Base-by-base conservation (phyloP, 148 eudicot genomes). In the Rhododendron ferrugineum region DNA sequence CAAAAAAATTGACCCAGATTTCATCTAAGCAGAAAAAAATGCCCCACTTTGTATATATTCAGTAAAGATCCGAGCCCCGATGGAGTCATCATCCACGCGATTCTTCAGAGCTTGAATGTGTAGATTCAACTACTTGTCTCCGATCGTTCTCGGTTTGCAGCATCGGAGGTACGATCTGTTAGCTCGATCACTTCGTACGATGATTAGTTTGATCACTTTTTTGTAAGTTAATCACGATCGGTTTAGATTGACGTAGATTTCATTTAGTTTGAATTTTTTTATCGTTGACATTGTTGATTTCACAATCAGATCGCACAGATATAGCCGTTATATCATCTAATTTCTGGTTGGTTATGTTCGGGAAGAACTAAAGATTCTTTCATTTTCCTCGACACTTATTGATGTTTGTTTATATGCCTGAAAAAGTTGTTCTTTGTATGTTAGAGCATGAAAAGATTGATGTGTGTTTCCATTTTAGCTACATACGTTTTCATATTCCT, bases 141-240 rank as follows among this genome's bases (percentile, higher is more conserved):
- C 87, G 92, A 92, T 89, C 96, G 82, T 88, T 89, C 88, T 47
- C 88, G 79, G 84, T 92, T 88, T 23, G 87, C 90, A 75, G 87
- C 88, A 68, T 83, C 82, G 26, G 88, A 87, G 89, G 92, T 90
- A 32, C 84, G 93, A 62, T 89, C 88, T 78, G 88, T 88, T 47
- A 83, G 84, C 34, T 30, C 32, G 54, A 8, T 18, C 74, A 14
- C 5, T 36, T 15, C 50, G 0, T 72, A 36, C 81, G 84, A 82
- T 81, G 85, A 87, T 84, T 82, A 56, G 72, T 60, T 87, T 23
- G 42, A n/a, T 70, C 8, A 14, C 15, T 49, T 46, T 87, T 77
- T 15, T 80, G 60, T 1, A 10, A 46, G 11, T 46, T 2, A 9
- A 10, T 46, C 42, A 42, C 30, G 82, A 77, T 84, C 86, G 86